phyloP scores from a whole-genome alignment of 345 rosid genomes.

The Citrus unshiu region DNA sequence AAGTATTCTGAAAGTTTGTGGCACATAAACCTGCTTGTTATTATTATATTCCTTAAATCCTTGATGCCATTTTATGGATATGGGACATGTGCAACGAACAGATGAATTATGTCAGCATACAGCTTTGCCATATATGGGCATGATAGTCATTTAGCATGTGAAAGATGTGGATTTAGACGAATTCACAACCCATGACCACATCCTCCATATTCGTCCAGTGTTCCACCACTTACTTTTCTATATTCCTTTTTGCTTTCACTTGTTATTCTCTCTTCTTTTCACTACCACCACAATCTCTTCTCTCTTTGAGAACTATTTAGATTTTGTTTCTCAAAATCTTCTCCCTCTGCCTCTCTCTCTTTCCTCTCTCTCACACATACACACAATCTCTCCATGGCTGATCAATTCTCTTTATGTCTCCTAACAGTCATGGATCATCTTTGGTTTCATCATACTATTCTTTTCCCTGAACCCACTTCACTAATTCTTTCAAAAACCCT shows the following conservation, averaged over 20 bases:
- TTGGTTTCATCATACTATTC: constrained; percentile 51
- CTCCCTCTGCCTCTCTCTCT: background rate
- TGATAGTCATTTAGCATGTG: background rate
- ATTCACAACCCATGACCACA: background rate
- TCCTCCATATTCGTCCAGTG: background rate
- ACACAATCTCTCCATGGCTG: constrained; percentile 27
- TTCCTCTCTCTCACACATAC: background rate
- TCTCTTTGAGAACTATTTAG: background rate
- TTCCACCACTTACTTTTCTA: background rate
- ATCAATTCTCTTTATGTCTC: constrained; percentile 25
- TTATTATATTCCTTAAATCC: background rate
- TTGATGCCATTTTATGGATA: background rate
- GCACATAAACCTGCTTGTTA: background rate
- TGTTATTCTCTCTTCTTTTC: constrained; percentile 8
- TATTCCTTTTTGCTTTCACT: constrained; percentile 9
- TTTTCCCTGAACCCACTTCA: constrained; percentile 30
- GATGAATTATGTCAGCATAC: background rate
- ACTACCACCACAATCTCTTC: constrained; percentile 19
- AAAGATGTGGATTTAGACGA: constrained; percentile 2
- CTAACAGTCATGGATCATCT: constrained; percentile 54
- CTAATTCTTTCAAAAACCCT: constrained; percentile 10
- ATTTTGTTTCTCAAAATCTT: background rate
- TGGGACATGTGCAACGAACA: background rate
- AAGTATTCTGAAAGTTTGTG: too few relatives aligned
- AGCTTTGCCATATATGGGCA: background rate